Evolutionary conservation across 805 yeast genomes (phyloP).

Genomic region (Candida boleticola): DNA sequence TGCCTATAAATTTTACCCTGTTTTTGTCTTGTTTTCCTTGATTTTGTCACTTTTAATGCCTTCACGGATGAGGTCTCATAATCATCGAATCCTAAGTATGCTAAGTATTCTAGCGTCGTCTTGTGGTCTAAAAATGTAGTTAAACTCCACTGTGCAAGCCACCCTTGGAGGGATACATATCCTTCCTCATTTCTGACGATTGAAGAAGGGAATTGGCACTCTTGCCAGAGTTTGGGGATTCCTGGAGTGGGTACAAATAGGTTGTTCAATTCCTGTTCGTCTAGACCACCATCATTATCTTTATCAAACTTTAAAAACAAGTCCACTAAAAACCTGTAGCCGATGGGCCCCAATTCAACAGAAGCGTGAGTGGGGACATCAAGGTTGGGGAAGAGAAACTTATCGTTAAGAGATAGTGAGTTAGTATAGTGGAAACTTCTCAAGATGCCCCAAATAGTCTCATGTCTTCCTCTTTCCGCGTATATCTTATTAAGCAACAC

Average conservation of each 20-base stretch:
- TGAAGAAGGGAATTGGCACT: slow-evolving; percentile 79
- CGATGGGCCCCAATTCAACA: slow-evolving; percentile 89
- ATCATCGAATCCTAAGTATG: slow-evolving; percentile 80
- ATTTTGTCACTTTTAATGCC: slow-evolving; percentile 71
- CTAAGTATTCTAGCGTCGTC: slow-evolving; percentile 83
- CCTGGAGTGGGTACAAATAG: slow-evolving; percentile 93
- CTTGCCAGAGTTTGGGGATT: slow-evolving; percentile 82
- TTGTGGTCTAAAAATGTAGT: slow-evolving; percentile 84
- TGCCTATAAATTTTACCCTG: slow-evolving; percentile 65
- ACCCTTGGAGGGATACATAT: slow-evolving; percentile 89
- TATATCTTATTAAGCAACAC: slow-evolving; percentile 73
- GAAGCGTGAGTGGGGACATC: slow-evolving; percentile 74
- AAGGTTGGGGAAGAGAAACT: slow-evolving; percentile 72
- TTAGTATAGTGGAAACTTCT: slow-evolving; percentile 89
- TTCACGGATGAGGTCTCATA: slow-evolving; percentile 30
- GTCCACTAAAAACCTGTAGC: slow-evolving; percentile 89
- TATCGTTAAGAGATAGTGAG: slow-evolving; percentile 79
- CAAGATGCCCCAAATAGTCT: slow-evolving; percentile 93
- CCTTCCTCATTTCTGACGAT: slow-evolving; percentile 91
- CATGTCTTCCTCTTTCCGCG: slow-evolving; percentile 92
- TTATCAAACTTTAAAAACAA: slow-evolving; percentile 82
- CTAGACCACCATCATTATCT: slow-evolving; percentile 95
- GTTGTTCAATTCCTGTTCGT: slow-evolving; percentile 62
- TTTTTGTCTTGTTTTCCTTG: slow-evolving; percentile 68
- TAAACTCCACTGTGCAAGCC: slow-evolving; percentile 99